phyloP scores from a whole-genome alignment of 306 rosid genomes.

The Glycyrrhiza uralensis region DNA sequence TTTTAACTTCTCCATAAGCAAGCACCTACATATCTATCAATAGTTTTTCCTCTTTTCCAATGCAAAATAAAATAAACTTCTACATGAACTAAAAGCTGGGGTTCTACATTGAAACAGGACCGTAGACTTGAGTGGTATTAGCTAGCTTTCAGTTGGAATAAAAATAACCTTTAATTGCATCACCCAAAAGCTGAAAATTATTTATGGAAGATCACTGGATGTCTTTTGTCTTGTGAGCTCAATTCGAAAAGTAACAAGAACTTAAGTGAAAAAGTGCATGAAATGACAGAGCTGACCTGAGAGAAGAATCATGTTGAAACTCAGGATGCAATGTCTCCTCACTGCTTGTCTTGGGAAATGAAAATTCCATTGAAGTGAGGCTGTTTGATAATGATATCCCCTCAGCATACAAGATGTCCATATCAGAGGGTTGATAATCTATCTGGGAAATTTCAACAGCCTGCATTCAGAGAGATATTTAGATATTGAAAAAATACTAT shows the following conservation, averaged over 20 bases:
- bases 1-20: no score
- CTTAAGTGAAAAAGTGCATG: neutral
- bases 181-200: neutral
- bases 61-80: no score
- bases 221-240: no score
- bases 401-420: conserved; percentile 76
- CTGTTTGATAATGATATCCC: conserved; percentile 65
- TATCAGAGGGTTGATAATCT: conserved; percentile 69
- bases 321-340: conserved; percentile 36
- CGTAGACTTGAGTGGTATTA: neutral
- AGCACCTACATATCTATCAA: no score
- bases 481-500: conserved; percentile 2
- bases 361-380: conserved; percentile 59
- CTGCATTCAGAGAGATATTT: conserved; percentile 35
- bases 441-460: conserved; percentile 73
- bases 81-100: no score
- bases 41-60: no score
- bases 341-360: conserved; percentile 39
- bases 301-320: conserved; percentile 46
- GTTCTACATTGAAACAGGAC: no score
- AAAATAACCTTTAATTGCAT: neutral
- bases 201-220: neutral
- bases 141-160: neutral
- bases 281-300: conserved; percentile 42
- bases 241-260: neutral